phyloP scores from a whole-genome alignment of 164 flowering plant genomes.

The Piper betle region DNA sequence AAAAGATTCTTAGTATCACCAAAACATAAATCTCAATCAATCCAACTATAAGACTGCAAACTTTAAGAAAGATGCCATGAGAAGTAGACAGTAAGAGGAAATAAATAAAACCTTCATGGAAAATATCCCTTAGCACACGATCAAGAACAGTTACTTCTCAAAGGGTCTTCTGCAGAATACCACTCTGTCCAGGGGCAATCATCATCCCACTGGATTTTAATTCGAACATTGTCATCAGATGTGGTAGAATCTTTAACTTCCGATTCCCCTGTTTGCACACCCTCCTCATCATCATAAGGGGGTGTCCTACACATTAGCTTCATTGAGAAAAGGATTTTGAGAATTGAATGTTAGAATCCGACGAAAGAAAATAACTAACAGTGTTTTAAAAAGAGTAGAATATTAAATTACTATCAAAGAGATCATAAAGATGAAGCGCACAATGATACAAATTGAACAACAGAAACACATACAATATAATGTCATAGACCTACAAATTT shows the following conservation, averaged over 20 bases:
- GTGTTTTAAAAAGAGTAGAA: not conserved
- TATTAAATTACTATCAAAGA: not conserved
- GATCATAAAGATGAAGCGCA: not conserved
- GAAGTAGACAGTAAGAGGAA: too few species aligned
- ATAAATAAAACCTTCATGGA: slow-evolving; percentile 22
- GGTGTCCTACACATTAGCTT: slow-evolving; percentile 79
- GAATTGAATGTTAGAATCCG: not conserved
- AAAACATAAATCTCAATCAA: too few species aligned
- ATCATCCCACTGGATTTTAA: slow-evolving; percentile 77
- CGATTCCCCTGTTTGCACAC: slow-evolving; percentile 27
- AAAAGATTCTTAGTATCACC: too few species aligned
- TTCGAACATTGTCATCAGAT: slow-evolving; percentile 21
- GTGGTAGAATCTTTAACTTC: slow-evolving; percentile 30
- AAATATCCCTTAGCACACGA: slow-evolving; percentile 88
- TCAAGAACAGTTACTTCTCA: slow-evolving; percentile 80
- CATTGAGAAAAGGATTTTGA: slow-evolving; percentile 64
- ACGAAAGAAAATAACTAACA: not conserved
- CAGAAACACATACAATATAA: not conserved
- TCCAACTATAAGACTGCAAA: too few species aligned
- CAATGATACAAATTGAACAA: not conserved
- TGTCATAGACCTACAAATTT: slow-evolving; percentile 63
- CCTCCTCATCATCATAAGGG: slow-evolving; percentile 48
- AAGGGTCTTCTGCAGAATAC: slow-evolving; percentile 94
- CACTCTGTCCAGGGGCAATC: slow-evolving; percentile 98
- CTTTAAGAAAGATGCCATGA: too few species aligned